phyloP scores from a whole-genome alignment of 306 rosid species.

The Lablab purpureus region DNA sequence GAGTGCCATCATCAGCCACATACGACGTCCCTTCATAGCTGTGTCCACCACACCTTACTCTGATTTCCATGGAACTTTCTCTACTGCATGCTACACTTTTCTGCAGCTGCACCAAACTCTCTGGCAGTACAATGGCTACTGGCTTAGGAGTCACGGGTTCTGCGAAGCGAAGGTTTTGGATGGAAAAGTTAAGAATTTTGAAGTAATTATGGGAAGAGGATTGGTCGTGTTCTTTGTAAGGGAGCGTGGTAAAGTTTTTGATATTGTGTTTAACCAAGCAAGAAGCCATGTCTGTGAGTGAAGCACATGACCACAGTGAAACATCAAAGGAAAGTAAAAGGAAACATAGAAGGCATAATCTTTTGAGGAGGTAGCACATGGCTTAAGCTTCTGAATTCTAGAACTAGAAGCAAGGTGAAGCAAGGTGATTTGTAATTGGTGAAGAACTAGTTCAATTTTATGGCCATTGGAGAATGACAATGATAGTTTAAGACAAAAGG shows the following conservation, averaged over 20 bases:
- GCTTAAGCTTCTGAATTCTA: conserved; percentile 46
- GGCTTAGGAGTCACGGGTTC: conserved; percentile 63
- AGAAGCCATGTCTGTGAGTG: conserved; percentile 43
- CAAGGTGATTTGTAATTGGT: conserved; percentile 44
- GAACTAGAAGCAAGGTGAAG: conserved; percentile 48
- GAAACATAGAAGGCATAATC: conserved; percentile 29
- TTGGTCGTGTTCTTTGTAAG: conserved; percentile 39
- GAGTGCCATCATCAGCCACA: conserved; percentile 53
- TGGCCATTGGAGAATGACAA: conserved; percentile 45
- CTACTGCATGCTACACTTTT: conserved; percentile 58
- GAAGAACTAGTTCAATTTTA: conserved; percentile 35
- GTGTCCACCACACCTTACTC: conserved; percentile 79
- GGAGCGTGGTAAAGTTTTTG: conserved; percentile 64
- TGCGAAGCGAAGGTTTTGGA: conserved; percentile 71
- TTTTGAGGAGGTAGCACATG: conserved; percentile 43
- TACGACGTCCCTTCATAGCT: conserved; percentile 88
- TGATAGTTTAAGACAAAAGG: conserved; percentile 50
- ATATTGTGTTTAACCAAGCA: conserved; percentile 63
- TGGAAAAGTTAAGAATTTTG: conserved; percentile 67
- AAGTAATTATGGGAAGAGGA: conserved; percentile 52
- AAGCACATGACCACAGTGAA: conserved; percentile 44
- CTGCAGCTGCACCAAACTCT: conserved; percentile 60
- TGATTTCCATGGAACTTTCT: conserved; percentile 50
- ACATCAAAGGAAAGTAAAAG: conserved; percentile 38
- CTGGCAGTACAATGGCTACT: conserved; percentile 66